Conservation (phyloP, 2,329 filamentous ascomycete genomes). For the Aureobasidium leucospermi region DNA sequence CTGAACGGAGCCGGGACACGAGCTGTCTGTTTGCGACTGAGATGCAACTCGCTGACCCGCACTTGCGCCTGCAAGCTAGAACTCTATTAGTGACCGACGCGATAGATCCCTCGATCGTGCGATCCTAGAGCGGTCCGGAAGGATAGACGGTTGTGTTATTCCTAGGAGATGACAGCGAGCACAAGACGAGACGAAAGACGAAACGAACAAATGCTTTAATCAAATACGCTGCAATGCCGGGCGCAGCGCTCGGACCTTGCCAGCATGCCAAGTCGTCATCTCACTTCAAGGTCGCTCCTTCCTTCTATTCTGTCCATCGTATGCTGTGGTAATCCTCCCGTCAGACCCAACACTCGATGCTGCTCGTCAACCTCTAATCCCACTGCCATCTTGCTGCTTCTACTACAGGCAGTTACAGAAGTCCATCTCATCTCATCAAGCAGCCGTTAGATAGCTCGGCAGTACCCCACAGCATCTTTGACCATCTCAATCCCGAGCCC, state of each 20-base stretch:
- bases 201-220: conserved; percentile 6
- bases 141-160: background rate
- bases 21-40: background rate
- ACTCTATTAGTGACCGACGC: background rate
- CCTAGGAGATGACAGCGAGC: background rate
- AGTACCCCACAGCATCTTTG: conserved; percentile 6
- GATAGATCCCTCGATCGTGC: background rate
- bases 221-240: conserved; percentile 4
- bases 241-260: background rate
- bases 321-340: background rate
- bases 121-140: background rate
- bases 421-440: background rate
- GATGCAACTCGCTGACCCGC: background rate
- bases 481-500: background rate
- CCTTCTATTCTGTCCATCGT: background rate
- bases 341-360: background rate
- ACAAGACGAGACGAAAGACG: conserved; percentile 3
- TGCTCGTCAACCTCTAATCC: background rate
- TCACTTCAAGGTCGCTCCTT: background rate
- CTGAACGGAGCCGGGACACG: background rate
- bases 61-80: background rate
- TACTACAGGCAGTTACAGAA: background rate
- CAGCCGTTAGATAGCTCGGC: conserved; percentile 1
- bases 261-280: conserved; percentile 6
- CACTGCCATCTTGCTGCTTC: background rate